These are phyloP conservation scores for Capsicum pubescens DNA, from an alignment of 257 asterid genomes.

Conservation along the genomic window DNA sequence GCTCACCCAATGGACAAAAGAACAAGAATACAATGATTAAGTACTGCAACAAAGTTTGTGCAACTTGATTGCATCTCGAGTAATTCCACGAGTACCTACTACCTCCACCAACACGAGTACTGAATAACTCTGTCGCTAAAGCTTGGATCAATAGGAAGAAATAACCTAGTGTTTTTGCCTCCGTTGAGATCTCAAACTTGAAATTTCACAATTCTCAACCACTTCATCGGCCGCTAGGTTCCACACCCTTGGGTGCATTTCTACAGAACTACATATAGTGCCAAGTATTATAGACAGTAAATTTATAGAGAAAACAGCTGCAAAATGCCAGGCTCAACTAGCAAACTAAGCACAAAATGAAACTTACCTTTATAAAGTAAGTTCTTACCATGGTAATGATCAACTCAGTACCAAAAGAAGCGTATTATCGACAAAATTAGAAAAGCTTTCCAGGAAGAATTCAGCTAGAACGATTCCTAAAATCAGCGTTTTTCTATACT, in stretches of 20 bases:
- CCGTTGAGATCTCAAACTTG: neutral
- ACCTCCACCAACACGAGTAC: neutral
- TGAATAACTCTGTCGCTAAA: neutral
- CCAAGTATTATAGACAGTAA: neutral
- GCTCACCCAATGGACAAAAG: neutral
- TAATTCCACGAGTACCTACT: neutral
- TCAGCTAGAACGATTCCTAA: neutral
- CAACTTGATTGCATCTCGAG: neutral
- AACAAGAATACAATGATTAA: neutral
- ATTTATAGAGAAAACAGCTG: neutral
- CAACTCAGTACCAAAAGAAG: neutral
- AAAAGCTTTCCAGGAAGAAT: neutral
- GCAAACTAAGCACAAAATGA: neutral
- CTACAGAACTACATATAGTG: neutral
- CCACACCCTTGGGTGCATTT: neutral
- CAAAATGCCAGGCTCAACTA: neutral
- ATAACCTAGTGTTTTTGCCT: neutral
- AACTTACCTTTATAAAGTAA: neutral
- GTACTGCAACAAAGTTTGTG: neutral
- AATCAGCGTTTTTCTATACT: neutral
- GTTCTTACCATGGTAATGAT: conserved; percentile 15
- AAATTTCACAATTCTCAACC: neutral
- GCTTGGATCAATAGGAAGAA: neutral
- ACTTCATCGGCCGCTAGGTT: neutral
- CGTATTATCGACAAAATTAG: conserved; percentile 14